Percentiles rank a stretch among this genome's conserved stretches.
Conservation (phyloP, 2,329 filamentous ascomycete genomes). For the Fusarium sp. region DNA sequence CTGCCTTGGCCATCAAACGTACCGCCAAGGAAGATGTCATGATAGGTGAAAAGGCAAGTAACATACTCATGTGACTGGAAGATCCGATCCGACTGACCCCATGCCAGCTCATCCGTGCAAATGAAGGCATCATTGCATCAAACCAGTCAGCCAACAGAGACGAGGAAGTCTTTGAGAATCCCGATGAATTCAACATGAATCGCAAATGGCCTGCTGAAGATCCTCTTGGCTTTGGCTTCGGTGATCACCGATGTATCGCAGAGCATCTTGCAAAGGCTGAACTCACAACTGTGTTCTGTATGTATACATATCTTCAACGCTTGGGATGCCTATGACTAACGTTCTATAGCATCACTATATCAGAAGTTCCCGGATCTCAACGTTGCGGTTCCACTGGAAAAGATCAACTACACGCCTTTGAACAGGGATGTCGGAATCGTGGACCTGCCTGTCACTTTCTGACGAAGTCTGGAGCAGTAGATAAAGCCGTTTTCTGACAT, state of each 20-base stretch:
- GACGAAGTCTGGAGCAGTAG: background rate
- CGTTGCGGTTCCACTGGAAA: slow-evolving; percentile 4
- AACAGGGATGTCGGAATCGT: slow-evolving; percentile 19
- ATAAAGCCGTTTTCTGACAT: background rate
- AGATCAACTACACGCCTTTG: slow-evolving; percentile 25
- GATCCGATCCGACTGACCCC: background rate
- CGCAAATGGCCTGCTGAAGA: slow-evolving; percentile 46
- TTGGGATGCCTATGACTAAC: fast-evolving
- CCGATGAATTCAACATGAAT: slow-evolving; percentile 57
- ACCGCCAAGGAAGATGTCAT: slow-evolving; percentile 59
- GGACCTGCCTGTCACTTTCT: slow-evolving; percentile 17
- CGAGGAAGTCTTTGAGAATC: slow-evolving; percentile 54
- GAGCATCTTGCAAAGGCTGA: slow-evolving; percentile 53
- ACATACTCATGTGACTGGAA: too few relatives aligned
- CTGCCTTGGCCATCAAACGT: slow-evolving; percentile 58
- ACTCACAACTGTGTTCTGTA: slow-evolving; percentile 18
- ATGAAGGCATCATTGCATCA: slow-evolving; percentile 59
- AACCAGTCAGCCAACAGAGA: slow-evolving; percentile 61
- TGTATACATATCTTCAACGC: fast-evolving
- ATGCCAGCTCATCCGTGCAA: slow-evolving; percentile 51
- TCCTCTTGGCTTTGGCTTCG: slow-evolving; percentile 58
- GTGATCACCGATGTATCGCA: slow-evolving; percentile 58
- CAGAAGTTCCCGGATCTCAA: slow-evolving; percentile 10
- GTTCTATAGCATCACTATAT: background rate
- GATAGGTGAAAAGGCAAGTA: slow-evolving; percentile 53